Conservation (phyloP, 495 filamentous ascomycete species). For the Evernia prunastri region DNA sequence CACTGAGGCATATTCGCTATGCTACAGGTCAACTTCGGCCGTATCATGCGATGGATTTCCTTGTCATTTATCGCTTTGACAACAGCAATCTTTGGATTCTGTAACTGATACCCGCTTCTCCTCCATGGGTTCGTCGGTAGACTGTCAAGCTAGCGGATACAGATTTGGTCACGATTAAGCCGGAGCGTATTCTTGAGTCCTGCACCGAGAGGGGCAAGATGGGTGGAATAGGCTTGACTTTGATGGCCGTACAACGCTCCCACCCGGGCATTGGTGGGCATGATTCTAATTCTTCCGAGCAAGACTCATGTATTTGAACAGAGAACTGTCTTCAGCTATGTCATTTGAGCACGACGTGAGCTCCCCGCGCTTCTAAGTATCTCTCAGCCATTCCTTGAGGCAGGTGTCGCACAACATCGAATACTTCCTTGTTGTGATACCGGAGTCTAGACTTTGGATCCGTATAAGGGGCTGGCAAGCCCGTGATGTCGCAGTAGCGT, state of each 20-base stretch:
- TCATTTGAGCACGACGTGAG: constrained; percentile 88
- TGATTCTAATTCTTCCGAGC: background rate
- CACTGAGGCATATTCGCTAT: background rate
- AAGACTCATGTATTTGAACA: background rate
- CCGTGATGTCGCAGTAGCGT: constrained; percentile 93
- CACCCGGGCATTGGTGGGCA: background rate
- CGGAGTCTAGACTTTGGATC: constrained; percentile 89
- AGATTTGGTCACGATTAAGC: constrained; percentile 80
- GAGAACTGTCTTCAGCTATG: background rate
- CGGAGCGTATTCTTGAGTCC: constrained; percentile 81
- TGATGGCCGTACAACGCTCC: constrained; percentile 59
- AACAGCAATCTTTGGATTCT: constrained; percentile 46
- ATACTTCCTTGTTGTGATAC: constrained; percentile 87
- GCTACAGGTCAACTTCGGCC: background rate
- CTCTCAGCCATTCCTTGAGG: constrained; percentile 74
- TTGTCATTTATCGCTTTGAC: constrained; percentile 41
- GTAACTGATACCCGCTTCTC: constrained; percentile 46
- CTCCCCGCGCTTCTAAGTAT: constrained; percentile 82
- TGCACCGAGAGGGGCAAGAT: constrained; percentile 65
- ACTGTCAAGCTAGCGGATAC: constrained; percentile 52
- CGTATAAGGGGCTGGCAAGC: constrained; percentile 76
- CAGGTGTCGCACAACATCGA: constrained; percentile 66
- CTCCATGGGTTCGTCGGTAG: constrained; percentile 46
- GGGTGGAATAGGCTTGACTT: constrained; percentile 90
- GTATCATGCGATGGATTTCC: background rate